Conservation (phyloP, 495 filamentous ascomycete genomes). For the Talaromyces wortmannii region DNA sequence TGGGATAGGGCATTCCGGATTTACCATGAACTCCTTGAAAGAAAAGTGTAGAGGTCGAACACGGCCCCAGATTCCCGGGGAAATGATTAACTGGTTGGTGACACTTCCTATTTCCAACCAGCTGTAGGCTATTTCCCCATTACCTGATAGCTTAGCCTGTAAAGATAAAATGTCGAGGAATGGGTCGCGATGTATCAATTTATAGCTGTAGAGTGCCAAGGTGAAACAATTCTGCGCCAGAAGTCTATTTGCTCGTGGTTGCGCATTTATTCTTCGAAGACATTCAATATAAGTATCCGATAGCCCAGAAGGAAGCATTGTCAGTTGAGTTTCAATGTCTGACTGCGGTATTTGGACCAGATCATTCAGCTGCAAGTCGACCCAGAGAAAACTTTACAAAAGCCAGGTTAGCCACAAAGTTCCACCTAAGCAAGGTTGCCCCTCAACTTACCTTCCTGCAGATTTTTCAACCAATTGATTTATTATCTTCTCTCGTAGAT, state of each 20-base stretch:
- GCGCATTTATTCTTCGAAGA: neutral
- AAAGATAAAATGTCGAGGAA: neutral
- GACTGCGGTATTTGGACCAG: neutral
- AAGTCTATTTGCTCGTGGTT: neutral
- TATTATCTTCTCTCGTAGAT: neutral
- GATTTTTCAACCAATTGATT: neutral
- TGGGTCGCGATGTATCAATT: neutral
- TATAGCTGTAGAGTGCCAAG: neutral
- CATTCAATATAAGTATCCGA: neutral
- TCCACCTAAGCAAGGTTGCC: neutral
- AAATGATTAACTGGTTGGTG: no score
- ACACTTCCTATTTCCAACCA: no score
- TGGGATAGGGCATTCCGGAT: neutral
- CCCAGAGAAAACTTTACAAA: slow-evolving; percentile 1
- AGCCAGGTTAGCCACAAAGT: neutral
- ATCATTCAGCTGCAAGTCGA: slow-evolving; percentile 1
- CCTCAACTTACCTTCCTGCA: neutral
- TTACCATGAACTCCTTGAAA: neutral
- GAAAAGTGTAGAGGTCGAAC: slow-evolving; percentile 1
- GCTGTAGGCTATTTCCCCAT: neutral
- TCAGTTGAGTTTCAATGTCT: neutral
- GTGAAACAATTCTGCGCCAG: slow-evolving; percentile 2
- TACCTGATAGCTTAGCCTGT: neutral
- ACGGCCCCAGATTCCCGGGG: neutral
- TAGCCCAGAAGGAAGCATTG: neutral